Percentiles rank a stretch among this genome's conserved stretches.
phyloP scores from a whole-genome alignment of 1,284 basidiomycete genomes.

The Malassezia slooffiae region DNA sequence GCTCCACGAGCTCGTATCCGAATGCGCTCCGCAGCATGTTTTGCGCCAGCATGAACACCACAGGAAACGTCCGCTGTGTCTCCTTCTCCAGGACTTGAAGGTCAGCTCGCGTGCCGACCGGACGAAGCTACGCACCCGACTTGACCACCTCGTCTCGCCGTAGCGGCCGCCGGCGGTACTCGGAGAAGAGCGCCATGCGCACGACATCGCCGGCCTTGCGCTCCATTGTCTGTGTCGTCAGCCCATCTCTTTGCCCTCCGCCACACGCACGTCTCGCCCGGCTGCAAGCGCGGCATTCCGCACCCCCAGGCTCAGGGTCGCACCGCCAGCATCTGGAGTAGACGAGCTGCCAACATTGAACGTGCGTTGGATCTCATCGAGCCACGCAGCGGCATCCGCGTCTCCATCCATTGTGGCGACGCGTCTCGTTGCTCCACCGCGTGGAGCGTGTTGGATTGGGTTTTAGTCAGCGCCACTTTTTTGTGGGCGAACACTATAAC shows the following conservation, averaged over 20 bases:
- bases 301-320: too few species aligned
- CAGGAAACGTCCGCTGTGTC: slow-evolving; percentile 17
- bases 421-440: too few species aligned
- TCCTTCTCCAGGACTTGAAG: slow-evolving; percentile 17
- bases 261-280: slow-evolving; percentile 3
- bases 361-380: too few species aligned
- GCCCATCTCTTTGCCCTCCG: too few species aligned
- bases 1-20: slow-evolving; percentile 23
- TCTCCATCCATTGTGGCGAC: too few species aligned
- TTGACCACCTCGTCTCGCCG: slow-evolving; percentile 17
- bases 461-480: too few species aligned
- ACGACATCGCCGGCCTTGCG: slow-evolving; percentile 21
- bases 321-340: too few species aligned
- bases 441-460: too few species aligned
- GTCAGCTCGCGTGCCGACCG: background rate
- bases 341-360: too few species aligned
- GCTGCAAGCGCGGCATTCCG: background rate
- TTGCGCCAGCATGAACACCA: slow-evolving; percentile 18
- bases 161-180: slow-evolving; percentile 15
- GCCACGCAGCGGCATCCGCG: too few species aligned
- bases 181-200: slow-evolving; percentile 22
- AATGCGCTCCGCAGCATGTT: slow-evolving; percentile 19
- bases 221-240: slow-evolving; percentile 10
- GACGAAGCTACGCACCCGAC: slow-evolving; percentile 4
- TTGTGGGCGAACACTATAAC: too few species aligned